Conservation (phyloP, 2,329 filamentous ascomycete genomes). For the Akanthomyces dipterigenus region DNA sequence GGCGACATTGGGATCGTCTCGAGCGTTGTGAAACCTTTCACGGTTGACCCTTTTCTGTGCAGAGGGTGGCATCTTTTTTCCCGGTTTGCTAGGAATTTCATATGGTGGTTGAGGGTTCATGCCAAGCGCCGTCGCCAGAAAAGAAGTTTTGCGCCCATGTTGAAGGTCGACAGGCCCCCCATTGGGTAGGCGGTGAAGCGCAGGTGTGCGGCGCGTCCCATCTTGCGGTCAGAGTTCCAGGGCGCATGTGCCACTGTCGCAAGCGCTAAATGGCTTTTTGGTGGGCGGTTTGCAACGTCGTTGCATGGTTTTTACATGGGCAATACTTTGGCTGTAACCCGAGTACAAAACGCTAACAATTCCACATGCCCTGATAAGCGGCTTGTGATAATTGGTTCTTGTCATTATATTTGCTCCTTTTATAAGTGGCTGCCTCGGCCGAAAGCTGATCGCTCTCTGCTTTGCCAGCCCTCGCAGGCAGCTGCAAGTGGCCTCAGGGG, state of each 20-base stretch:
- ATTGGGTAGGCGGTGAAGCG: conserved; percentile 15
- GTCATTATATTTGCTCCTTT: not conserved
- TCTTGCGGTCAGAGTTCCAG: not conserved
- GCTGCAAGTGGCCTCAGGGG: not conserved
- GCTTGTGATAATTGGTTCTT: not conserved
- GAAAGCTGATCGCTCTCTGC: not conserved
- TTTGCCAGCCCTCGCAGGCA: too few relatives aligned
- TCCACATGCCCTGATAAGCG: not conserved
- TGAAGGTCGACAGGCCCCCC: not conserved
- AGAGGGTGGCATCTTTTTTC: conserved; percentile 21
- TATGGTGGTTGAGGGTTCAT: not conserved
- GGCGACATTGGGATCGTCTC: conserved; percentile 44
- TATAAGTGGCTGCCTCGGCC: not conserved
- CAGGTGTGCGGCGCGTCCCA: not conserved
- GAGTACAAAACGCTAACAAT: not conserved
- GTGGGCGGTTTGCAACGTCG: not conserved
- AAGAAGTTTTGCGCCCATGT: conserved; percentile 1
- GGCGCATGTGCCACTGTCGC: not conserved
- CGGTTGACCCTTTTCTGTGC: conserved; percentile 58
- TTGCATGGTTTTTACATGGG: not conserved
- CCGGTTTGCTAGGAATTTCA: not conserved
- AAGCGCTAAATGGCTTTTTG: not conserved
- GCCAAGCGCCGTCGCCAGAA: not conserved
- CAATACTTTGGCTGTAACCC: too few relatives aligned
- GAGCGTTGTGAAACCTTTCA: conserved; percentile 54